Evolutionary conservation across 2,329 filamentous ascomycete species (phyloP).

Genomic region (Nigrospora oryzae): DNA sequence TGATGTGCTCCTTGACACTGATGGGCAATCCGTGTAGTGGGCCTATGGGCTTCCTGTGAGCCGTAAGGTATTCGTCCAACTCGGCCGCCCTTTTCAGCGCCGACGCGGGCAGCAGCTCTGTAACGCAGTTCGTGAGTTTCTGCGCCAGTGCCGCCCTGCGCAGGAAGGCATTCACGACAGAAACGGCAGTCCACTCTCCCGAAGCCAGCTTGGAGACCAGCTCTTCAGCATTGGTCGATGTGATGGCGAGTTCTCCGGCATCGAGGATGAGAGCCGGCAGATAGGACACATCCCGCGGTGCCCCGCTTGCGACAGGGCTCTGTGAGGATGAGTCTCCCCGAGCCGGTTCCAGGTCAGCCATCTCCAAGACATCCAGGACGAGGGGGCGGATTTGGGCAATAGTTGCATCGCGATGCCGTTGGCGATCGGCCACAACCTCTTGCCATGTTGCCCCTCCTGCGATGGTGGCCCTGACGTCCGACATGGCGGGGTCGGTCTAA

Average conservation of each 20-base stretch:
- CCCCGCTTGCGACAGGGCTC: too few species aligned
- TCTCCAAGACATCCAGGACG: constrained; percentile 23
- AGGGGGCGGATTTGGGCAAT: constrained; percentile 29
- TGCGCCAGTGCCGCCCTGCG: constrained; percentile 45
- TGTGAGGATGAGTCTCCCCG: constrained; percentile 20
- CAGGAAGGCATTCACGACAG: constrained; percentile 44
- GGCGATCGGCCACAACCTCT: constrained; percentile 33
- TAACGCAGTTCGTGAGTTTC: constrained; percentile 24
- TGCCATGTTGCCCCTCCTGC: constrained; percentile 30
- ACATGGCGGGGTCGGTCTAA: constrained; percentile 5
- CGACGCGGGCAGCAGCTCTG: constrained; percentile 13
- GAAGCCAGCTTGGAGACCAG: constrained; percentile 32
- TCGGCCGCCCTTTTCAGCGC: constrained; percentile 14
- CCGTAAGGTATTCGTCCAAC: constrained; percentile 12
- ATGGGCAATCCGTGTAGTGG: constrained; percentile 25
- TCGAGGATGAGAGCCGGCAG: constrained; percentile 32
- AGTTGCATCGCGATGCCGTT: constrained; percentile 34
- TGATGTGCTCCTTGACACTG: constrained; percentile 43
- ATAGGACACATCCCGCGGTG: too few species aligned
- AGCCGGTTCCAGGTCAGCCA: constrained; percentile 33
- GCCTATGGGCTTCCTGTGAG: constrained; percentile 11
- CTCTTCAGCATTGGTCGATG: constrained; percentile 33
- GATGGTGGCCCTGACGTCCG: constrained; percentile 12
- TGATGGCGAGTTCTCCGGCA: constrained; percentile 38
- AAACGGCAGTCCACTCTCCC: constrained; percentile 30